These are phyloP conservation scores for Exserohilum turcica DNA, from an alignment of 2,329 filamentous ascomycete species.

Conservation along the genomic window DNA sequence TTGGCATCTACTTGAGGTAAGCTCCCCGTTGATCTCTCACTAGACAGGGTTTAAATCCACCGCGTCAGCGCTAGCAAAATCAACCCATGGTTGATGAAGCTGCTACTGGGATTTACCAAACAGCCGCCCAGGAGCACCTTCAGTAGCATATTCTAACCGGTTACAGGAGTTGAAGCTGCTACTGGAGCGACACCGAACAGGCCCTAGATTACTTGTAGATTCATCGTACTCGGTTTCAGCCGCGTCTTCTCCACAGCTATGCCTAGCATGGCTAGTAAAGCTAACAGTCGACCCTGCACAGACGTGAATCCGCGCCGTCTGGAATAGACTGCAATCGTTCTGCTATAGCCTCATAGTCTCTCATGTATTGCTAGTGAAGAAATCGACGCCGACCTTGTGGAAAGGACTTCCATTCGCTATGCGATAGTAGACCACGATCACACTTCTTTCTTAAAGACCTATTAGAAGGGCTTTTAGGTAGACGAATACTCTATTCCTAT, in stretches of 20 bases:
- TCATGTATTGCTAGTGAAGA: background rate
- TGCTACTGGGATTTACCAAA: no score
- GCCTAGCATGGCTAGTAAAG: background rate
- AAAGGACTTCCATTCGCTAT: background rate
- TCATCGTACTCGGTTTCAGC: no score
- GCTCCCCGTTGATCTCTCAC: no score
- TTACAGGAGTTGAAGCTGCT: no score
- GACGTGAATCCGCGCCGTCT: constrained; percentile 2
- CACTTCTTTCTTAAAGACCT: background rate
- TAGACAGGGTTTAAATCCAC: no score
- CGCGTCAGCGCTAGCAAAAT: no score
- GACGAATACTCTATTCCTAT: background rate
- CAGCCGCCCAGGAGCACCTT: no score
- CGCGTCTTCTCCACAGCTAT: constrained; percentile 1
- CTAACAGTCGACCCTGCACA: background rate
- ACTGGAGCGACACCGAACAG: no score
- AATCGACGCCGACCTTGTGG: background rate
- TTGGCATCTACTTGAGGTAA: no score
- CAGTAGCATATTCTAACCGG: no score
- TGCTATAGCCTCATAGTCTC: background rate
- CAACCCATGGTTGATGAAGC: no score
- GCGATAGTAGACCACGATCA: background rate
- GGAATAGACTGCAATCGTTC: background rate
- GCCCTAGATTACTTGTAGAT: no score
- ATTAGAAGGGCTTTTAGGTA: constrained; percentile 1